Conservation (phyloP, 495 filamentous ascomycete genomes). For the Bombardia bombarda region DNA sequence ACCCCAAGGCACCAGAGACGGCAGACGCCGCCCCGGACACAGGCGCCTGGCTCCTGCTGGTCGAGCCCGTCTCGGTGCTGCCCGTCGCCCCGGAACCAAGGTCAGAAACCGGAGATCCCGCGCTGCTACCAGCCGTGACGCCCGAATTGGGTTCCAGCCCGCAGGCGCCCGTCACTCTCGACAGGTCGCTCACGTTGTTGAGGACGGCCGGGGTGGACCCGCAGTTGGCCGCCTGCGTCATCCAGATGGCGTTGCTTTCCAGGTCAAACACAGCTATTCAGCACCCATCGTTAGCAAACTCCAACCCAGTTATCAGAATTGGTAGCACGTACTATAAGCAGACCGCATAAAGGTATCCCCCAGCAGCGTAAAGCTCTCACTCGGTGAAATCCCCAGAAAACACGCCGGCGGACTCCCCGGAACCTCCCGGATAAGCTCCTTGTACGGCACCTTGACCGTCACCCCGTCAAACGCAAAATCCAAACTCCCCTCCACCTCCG, state of each 20-base stretch:
- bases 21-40: too few relatives aligned
- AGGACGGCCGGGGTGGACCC: constrained; percentile 30
- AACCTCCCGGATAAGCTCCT: constrained; percentile 42
- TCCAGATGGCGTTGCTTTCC: constrained; percentile 33
- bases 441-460: constrained; percentile 55
- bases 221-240: constrained; percentile 39
- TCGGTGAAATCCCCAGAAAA: constrained; percentile 68
- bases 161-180: constrained; percentile 14
- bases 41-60: neutral
- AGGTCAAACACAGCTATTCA: constrained; percentile 35
- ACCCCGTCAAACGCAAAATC: constrained; percentile 69
- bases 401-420: constrained; percentile 47
- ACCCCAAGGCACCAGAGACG: too few relatives aligned
- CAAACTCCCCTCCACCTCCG: constrained; percentile 53
- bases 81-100: neutral
- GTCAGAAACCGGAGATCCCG: neutral
- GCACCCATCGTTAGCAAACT: too few relatives aligned
- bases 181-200: constrained; percentile 13
- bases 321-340: constrained; percentile 67
- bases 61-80: neutral
- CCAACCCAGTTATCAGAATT: too few relatives aligned
- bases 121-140: constrained; percentile 3
- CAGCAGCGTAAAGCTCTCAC: constrained; percentile 55
- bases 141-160: constrained; percentile 3
- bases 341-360: constrained; percentile 92